Conservation (phyloP, 1,139 yeast species). For the Debaryomyces subglobosus region DNA sequence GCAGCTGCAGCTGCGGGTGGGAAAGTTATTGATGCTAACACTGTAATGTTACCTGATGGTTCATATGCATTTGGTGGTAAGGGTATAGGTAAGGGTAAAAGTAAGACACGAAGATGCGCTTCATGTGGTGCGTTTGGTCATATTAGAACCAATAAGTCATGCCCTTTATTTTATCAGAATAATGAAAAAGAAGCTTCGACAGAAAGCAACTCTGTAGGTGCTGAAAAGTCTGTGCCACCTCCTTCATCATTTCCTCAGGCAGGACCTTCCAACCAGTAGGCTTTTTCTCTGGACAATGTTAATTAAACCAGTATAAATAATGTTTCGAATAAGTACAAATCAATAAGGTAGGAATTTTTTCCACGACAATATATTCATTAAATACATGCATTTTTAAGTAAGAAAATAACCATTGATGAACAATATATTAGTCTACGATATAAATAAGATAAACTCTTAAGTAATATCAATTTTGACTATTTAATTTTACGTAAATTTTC, state of each 20-base stretch:
- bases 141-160: conserved; percentile 84
- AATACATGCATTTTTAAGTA: background rate
- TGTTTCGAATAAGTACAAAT: background rate
- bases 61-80: conserved; percentile 57
- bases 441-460: background rate
- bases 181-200: conserved; percentile 12
- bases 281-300: background rate
- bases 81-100: conserved; percentile 74
- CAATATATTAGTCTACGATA: too few relatives aligned
- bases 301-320: background rate
- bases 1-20: conserved; percentile 55
- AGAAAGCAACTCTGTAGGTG: background rate
- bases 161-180: conserved; percentile 72
- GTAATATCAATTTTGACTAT: background rate
- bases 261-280: background rate
- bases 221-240: background rate
- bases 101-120: conserved; percentile 84
- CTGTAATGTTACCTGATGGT: conserved; percentile 49
- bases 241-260: background rate
- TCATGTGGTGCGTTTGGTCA: conserved; percentile 97
- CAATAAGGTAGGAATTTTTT: background rate
- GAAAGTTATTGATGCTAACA: conserved; percentile 44
- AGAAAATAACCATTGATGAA: too few relatives aligned
- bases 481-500: background rate
- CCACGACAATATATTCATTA: background rate